A percentile compares a stretch with the other conserved stretches of the same genome.
These are phyloP conservation scores for Cercospora berteroae DNA, from an alignment of 2,329 filamentous ascomycete genomes.

Conservation along the genomic window DNA sequence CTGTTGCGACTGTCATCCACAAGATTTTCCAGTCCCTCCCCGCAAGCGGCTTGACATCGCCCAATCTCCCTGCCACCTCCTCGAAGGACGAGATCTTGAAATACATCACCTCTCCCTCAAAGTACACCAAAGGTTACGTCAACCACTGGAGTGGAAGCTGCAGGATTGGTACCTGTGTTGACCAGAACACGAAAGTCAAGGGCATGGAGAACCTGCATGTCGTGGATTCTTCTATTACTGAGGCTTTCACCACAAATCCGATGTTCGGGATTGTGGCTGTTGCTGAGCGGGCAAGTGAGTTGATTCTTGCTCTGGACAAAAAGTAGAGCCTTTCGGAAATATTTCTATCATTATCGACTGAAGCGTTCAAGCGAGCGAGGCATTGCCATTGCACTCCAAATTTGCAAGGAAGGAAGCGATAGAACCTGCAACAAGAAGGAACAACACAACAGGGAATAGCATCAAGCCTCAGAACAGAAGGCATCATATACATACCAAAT, in stretches of 20 bases:
- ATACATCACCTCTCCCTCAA: constrained; percentile 51
- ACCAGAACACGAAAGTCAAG: constrained; percentile 47
- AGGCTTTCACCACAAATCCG: constrained; percentile 55
- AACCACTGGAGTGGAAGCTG: constrained; percentile 57
- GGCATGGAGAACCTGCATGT: constrained; percentile 54
- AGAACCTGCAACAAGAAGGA: neutral
- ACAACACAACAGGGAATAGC: neutral
- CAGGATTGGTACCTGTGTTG: constrained; percentile 52
- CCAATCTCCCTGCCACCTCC: constrained; percentile 50
- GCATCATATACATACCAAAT: neutral
- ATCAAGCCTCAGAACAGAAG: neutral
- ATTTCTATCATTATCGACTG: neutral
- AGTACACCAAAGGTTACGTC: constrained; percentile 52
- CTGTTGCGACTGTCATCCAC: constrained; percentile 53
- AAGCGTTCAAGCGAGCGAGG: constrained; percentile 11
- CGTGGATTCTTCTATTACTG: constrained; percentile 52
- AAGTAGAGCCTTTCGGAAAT: neutral
- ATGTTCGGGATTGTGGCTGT: constrained; percentile 57
- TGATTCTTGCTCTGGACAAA: constrained; percentile 42
- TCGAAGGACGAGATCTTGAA: constrained; percentile 50
- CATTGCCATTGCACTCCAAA: neutral
- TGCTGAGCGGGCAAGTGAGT: constrained; percentile 52
- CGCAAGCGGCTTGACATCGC: constrained; percentile 44
- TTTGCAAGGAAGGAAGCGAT: neutral
- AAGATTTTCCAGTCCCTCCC: constrained; percentile 51